Evolutionary conservation across 306 rosid species (phyloP).

Genomic region (Acacia confusa): DNA sequence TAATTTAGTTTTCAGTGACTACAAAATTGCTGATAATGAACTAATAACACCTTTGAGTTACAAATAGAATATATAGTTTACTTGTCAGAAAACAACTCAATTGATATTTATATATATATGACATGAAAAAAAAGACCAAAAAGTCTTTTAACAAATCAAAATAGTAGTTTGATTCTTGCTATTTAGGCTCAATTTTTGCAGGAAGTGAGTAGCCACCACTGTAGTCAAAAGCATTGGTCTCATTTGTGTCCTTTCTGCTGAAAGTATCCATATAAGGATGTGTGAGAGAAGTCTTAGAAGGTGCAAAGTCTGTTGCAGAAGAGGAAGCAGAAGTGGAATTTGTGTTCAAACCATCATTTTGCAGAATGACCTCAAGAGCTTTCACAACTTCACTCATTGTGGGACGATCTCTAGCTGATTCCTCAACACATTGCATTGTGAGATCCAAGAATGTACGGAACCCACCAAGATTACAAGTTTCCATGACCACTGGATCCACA

Average conservation of each 20-base stretch:
- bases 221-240: constrained; percentile 55
- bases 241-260: constrained; percentile 47
- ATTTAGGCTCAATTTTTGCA: constrained; percentile 79
- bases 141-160: background rate
- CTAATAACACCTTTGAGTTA: background rate
- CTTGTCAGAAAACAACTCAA: background rate
- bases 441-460: constrained; percentile 77
- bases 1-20: background rate
- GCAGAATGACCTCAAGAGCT: constrained; percentile 65
- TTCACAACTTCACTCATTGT: constrained; percentile 88
- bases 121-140: background rate
- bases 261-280: constrained; percentile 74
- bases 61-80: background rate
- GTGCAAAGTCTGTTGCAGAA: constrained; percentile 79
- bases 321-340: constrained; percentile 87
- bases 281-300: constrained; percentile 44
- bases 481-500: constrained; percentile 63
- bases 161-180: background rate
- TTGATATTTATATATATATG: background rate
- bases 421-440: constrained; percentile 86
- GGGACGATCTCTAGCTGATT: constrained; percentile 79
- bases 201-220: constrained; percentile 74
- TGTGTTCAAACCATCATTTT: constrained; percentile 84
- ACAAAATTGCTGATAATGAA: background rate
- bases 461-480: constrained; percentile 50